phyloP scores from a whole-genome alignment of 495 filamentous ascomycete genomes.

The Aspergillus affinis region DNA sequence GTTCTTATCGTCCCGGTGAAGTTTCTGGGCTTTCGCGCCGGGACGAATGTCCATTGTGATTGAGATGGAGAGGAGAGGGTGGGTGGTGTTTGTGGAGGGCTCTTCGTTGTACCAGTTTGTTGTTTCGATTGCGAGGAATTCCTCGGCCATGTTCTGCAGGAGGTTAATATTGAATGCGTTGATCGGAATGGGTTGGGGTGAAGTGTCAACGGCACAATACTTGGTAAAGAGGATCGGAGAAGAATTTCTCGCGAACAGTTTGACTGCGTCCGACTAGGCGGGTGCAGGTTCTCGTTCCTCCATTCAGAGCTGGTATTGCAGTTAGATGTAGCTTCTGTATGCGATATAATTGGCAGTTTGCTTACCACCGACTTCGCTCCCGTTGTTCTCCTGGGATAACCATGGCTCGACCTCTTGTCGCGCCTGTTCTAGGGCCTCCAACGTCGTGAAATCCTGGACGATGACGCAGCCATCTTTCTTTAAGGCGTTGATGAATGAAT shows the following conservation, averaged over 20 bases:
- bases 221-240: conserved; percentile 10
- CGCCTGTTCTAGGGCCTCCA: too few species aligned
- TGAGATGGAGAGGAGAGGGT: conserved; percentile 9
- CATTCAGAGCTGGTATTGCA: conserved; percentile 1
- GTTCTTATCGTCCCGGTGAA: conserved; percentile 10
- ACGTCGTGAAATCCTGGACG: too few species aligned
- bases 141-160: background rate
- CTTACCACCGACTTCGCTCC: conserved; percentile 9
- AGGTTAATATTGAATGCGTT: background rate
- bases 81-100: conserved; percentile 8
- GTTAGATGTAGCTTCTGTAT: too few species aligned
- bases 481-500: conserved; percentile 1
- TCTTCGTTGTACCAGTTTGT: conserved; percentile 13
- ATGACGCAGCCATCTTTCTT: too few species aligned
- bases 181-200: background rate
- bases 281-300: conserved; percentile 9
- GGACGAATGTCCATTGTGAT: conserved; percentile 10
- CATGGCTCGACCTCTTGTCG: too few species aligned
- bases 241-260: conserved; percentile 12
- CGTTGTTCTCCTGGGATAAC: too few species aligned
- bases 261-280: conserved; percentile 10
- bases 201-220: background rate
- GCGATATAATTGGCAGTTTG: too few species aligned
- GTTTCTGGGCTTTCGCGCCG: conserved; percentile 6
- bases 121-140: conserved; percentile 12